Conservation (phyloP, 345 rosid genomes). For the Ricinus communis region DNA sequence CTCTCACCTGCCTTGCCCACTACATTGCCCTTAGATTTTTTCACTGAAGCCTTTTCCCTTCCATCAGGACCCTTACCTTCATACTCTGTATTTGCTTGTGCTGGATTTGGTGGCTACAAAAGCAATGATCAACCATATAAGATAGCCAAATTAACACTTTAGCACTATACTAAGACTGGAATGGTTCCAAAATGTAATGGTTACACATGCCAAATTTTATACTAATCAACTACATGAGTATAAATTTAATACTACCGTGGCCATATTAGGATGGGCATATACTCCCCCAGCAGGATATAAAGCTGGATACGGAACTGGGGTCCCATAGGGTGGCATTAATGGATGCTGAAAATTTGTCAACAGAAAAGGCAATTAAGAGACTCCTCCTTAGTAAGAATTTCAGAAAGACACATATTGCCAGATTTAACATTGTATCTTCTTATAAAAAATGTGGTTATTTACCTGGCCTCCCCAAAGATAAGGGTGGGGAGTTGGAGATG, state of each 20-base stretch:
- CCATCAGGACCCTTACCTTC: conserved; percentile 51
- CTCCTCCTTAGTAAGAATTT: not conserved
- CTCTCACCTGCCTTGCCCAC: conserved; percentile 62
- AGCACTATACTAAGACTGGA: not conserved
- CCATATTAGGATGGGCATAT: conserved; percentile 84
- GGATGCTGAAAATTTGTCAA: conserved; percentile 61
- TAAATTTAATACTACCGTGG: conserved; percentile 47
- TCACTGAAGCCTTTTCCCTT: conserved; percentile 59
- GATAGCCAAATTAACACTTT: not conserved
- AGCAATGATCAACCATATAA: conserved; percentile 7
- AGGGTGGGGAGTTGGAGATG: conserved; percentile 85
- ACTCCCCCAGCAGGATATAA: conserved; percentile 89
- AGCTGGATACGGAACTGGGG: conserved; percentile 90
- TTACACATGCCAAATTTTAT: not conserved
- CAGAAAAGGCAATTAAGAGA: conserved; percentile 15
- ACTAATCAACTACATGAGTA: not conserved
- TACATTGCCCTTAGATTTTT: conserved; percentile 60
- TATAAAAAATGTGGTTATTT: conserved; percentile 17
- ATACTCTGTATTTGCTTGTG: conserved; percentile 43
- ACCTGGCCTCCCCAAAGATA: conserved; percentile 96
- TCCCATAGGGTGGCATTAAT: conserved; percentile 83
- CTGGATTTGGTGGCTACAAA: conserved; percentile 54
- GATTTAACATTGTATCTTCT: not conserved
- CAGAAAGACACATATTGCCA: conserved; percentile 1
- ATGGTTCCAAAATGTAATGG: not conserved